phyloP scores from a whole-genome alignment of 2,329 filamentous ascomycete species.

The Polychaeton citri region DNA sequence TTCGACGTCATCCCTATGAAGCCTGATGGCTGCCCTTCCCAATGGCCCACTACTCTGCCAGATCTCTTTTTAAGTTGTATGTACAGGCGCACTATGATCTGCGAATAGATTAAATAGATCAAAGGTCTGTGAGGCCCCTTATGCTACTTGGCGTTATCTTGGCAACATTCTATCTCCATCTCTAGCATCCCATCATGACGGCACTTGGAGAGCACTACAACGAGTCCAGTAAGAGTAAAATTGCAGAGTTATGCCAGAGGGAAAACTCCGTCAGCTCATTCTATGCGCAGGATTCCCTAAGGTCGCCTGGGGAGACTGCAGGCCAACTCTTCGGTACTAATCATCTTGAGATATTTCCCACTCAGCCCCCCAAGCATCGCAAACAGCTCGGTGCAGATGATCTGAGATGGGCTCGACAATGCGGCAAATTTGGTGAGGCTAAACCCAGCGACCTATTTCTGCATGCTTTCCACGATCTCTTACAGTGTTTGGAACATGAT shows the following conservation, averaged over 20 bases:
- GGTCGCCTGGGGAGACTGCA: constrained; percentile 14
- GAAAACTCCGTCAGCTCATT: constrained; percentile 11
- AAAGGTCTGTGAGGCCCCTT: too few species aligned
- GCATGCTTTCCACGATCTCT: constrained; percentile 51
- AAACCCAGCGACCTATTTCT: constrained; percentile 56
- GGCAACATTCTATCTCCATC: too few species aligned
- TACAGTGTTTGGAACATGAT: constrained; percentile 42
- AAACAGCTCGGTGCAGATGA: constrained; percentile 23
- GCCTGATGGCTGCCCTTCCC: too few species aligned
- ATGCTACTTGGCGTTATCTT: too few species aligned
- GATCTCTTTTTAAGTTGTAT: too few species aligned
- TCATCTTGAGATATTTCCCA: constrained; percentile 4
- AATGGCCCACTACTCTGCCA: too few species aligned
- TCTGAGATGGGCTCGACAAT: constrained; percentile 42
- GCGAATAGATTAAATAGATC: too few species aligned
- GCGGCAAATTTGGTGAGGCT: constrained; percentile 53
- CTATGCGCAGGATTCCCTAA: constrained; percentile 11
- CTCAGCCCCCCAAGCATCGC: constrained; percentile 7
- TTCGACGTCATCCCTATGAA: too few species aligned
- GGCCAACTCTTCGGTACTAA: constrained; percentile 11
- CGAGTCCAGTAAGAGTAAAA: constrained; percentile 1
- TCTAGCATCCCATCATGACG: neutral
- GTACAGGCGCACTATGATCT: too few species aligned
- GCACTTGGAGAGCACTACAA: neutral
- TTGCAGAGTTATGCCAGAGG: constrained; percentile 11